Evolutionary conservation across 306 rosid species (phyloP), one percentile per base, ranked within the genome.

Genomic region (Cicer arietinum): DNA sequence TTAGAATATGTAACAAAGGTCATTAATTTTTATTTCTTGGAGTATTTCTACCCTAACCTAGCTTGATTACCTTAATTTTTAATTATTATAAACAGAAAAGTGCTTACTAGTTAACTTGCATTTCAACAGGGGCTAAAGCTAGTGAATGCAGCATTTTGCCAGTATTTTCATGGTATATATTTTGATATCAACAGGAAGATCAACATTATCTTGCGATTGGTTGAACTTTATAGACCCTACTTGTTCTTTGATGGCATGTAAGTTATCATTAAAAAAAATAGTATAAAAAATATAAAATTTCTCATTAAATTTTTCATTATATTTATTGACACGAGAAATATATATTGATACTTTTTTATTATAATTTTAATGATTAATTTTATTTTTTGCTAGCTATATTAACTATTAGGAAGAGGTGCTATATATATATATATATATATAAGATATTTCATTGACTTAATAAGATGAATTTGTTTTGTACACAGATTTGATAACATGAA

Each of bases 401-500:
- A 30, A 30, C 35, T 30, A 30, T 30, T 30, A 30, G 35, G 30
- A 30, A 30, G 35, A 30, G 35, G 3, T 30, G 35, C 35, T 30
- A 30, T 30, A 30, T 30, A 3, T 30, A 30, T 30, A 14, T 14
- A 14, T 14, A 14, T 14, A 14, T 14, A 14, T 14, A 14, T 14
- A 14, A 14, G 35, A 30, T 46, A 16, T 56, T 12, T 14, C 4
- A 18, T 37, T 46, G 7, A 7, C 59, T 48, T 41, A 25, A 46
- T 59, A 45, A 80, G 7, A 35, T 41, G 30, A 50, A 39, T 1
- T 62, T 59, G 7, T 44, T 75, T 57, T 51, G 48, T 11, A 41
- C 16, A 30, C 87, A 92, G 98, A 25, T 92, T 92, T 75, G 98
- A 92, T 18, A 87, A 82, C 59, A 72, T 85, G 73, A 90, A 92